A percentile compares a stretch with the other conserved stretches of the same genome.
Conservation (phyloP, 169 alveolate species). For the Cryptosporidium ubiquitum region DNA sequence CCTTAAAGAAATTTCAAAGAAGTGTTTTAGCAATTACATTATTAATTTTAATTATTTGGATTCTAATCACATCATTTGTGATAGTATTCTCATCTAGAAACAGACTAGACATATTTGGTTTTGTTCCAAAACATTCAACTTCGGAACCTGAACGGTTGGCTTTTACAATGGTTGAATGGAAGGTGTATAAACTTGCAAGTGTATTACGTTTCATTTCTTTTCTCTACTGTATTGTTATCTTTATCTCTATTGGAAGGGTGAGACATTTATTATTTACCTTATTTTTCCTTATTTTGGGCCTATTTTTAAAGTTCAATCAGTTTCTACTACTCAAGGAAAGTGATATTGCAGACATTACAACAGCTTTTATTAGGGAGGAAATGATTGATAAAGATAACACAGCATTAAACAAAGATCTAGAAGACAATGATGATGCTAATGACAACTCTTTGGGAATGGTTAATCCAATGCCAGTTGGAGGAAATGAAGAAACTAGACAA, state of each 20-base stretch:
- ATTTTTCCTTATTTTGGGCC: slow-evolving; percentile 31
- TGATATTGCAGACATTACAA: slow-evolving; percentile 55
- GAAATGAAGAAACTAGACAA: slow-evolving; percentile 11
- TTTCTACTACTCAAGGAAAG: slow-evolving; percentile 36
- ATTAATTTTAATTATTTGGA: slow-evolving; percentile 32
- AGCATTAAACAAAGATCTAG: slow-evolving; percentile 39
- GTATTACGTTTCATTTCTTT: slow-evolving; percentile 48
- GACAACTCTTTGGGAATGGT: slow-evolving; percentile 14
- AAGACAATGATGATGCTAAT: slow-evolving; percentile 46
- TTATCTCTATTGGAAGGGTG: slow-evolving; percentile 56
- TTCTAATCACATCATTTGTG: slow-evolving; percentile 34
- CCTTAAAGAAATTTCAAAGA: slow-evolving; percentile 21
- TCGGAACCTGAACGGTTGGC: slow-evolving; percentile 29
- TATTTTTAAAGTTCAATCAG: slow-evolving; percentile 22
- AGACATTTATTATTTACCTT: slow-evolving; percentile 40
- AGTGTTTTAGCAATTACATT: slow-evolving; percentile 18
- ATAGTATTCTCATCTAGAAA: slow-evolving; percentile 58
- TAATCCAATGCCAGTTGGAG: neutral
- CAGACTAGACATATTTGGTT: slow-evolving; percentile 40
- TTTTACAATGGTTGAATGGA: slow-evolving; percentile 48
- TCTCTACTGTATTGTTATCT: slow-evolving; percentile 35
- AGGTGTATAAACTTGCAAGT: slow-evolving; percentile 18
- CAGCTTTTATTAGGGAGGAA: slow-evolving; percentile 67
- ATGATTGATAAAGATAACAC: slow-evolving; percentile 54
- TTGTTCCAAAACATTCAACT: slow-evolving; percentile 23